A percentile compares a stretch with the other conserved stretches of the same genome.
Conservation (phyloP, 345 rosid species). For the Syzygium jambos region DNA sequence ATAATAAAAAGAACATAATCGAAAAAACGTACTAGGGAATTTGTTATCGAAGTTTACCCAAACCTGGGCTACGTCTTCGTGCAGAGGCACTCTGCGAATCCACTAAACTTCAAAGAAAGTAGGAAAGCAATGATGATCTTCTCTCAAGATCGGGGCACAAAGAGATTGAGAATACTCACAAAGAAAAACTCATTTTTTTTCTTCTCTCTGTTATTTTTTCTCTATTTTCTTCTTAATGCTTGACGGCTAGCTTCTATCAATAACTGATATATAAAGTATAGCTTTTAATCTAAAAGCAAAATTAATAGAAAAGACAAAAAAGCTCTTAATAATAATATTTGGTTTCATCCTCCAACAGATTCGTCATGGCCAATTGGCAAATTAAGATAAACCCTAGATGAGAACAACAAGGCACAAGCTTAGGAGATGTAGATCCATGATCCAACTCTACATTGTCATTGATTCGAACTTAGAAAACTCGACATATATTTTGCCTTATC, state of each 20-base stretch:
- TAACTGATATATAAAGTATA: too few species aligned
- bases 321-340: too few species aligned
- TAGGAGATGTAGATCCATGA: not conserved
- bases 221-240: not conserved
- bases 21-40: rapidly evolving
- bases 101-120: not conserved
- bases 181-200: too few species aligned
- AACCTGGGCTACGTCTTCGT: rapidly evolving
- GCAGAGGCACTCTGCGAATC: rapidly evolving
- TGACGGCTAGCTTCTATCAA: rapidly evolving
- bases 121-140: rapidly evolving
- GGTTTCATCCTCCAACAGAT: not conserved
- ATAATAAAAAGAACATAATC: too few species aligned
- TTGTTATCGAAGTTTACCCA: not conserved
- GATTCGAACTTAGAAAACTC: not conserved
- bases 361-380: not conserved
- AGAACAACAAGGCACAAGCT: not conserved
- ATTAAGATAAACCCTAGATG: not conserved
- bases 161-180: not conserved
- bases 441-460: not conserved
- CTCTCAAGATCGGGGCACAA: not conserved
- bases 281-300: not conserved
- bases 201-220: too few species aligned
- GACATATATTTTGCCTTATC: not conserved
- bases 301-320: too few species aligned